These are phyloP conservation scores for Lepiota subincarnata DNA, from an alignment of 768 basidiomycete species.

Conservation along the genomic window DNA sequence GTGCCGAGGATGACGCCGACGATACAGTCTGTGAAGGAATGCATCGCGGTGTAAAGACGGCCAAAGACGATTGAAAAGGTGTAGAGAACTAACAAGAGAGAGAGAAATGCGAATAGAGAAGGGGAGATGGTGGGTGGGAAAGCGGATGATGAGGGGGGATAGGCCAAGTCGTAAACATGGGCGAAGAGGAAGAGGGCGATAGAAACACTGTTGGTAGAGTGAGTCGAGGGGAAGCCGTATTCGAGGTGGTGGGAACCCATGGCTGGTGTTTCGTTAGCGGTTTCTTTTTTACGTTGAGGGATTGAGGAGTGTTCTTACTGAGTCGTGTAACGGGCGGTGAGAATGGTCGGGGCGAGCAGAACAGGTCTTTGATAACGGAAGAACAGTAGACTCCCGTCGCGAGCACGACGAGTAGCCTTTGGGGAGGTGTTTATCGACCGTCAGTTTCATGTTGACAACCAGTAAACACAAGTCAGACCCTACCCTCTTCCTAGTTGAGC, in stretches of 20 bases:
- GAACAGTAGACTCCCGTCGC: conserved; percentile 83
- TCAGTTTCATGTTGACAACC: background rate
- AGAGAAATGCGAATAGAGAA: conserved; percentile 37
- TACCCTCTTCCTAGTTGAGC: conserved; percentile 70
- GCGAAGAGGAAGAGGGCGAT: conserved; percentile 80
- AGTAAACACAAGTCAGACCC: conserved; percentile 21
- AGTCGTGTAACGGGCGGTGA: conserved; percentile 88
- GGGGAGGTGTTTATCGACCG: background rate
- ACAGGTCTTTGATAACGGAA: conserved; percentile 83
- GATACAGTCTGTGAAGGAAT: conserved; percentile 73
- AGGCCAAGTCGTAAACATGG: conserved; percentile 51
- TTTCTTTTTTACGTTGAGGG: background rate
- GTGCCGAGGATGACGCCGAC: conserved; percentile 64
- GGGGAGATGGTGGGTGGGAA: conserved; percentile 39
- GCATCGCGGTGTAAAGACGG: conserved; percentile 85
- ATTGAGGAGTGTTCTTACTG: conserved; percentile 43
- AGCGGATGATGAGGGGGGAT: conserved; percentile 17
- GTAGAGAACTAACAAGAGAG: conserved; percentile 50
- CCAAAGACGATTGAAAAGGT: conserved; percentile 72
- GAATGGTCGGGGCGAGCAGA: conserved; percentile 88
- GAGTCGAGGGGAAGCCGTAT: conserved; percentile 95
- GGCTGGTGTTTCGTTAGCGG: conserved; percentile 33
- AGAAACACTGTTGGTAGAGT: conserved; percentile 87
- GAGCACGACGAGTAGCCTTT: conserved; percentile 64
- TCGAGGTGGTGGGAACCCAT: conserved; percentile 81